A percentile compares a stretch with the other conserved stretches of the same genome.
Evolutionary conservation across 2,329 filamentous ascomycete genomes (phyloP).

Genomic region (Hansfordia pulvinata): DNA sequence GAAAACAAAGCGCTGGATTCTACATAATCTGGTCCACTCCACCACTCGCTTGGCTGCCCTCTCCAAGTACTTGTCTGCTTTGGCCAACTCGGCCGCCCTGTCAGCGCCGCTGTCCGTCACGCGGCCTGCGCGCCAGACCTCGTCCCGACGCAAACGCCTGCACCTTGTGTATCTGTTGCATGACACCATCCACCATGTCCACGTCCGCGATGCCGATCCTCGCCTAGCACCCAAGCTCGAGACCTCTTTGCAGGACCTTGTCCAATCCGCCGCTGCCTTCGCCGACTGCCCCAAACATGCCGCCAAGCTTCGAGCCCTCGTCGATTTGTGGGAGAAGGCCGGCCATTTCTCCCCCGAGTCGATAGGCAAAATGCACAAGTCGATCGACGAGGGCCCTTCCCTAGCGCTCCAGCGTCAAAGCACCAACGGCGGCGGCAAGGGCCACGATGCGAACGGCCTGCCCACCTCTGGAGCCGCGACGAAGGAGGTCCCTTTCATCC

Average conservation of each 20-base stretch:
- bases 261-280: constrained; percentile 42
- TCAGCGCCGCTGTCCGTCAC: constrained; percentile 14
- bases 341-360: constrained; percentile 43
- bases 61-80: constrained; percentile 61
- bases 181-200: constrained; percentile 62
- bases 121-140: constrained; percentile 29
- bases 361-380: constrained; percentile 33
- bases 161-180: constrained; percentile 68
- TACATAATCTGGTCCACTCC: constrained; percentile 58
- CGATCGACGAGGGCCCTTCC: too few relatives aligned
- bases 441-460: too few relatives aligned
- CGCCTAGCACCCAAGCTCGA: constrained; percentile 43
- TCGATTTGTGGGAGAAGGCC: constrained; percentile 59
- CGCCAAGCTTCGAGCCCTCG: constrained; percentile 47
- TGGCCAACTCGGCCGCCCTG: constrained; percentile 44
- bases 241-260: constrained; percentile 45
- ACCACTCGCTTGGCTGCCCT: constrained; percentile 50
- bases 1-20: constrained; percentile 81
- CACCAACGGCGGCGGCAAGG: too few relatives aligned
- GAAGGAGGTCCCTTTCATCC: constrained; percentile 50
- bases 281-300: constrained; percentile 51
- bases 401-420: constrained; percentile 12
- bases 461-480: too few relatives aligned
- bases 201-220: constrained; percentile 32
- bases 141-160: constrained; percentile 53